Evolutionary conservation across 1,284 basidiomycete genomes (phyloP).

Genomic region (Moesziomyces sp.): DNA sequence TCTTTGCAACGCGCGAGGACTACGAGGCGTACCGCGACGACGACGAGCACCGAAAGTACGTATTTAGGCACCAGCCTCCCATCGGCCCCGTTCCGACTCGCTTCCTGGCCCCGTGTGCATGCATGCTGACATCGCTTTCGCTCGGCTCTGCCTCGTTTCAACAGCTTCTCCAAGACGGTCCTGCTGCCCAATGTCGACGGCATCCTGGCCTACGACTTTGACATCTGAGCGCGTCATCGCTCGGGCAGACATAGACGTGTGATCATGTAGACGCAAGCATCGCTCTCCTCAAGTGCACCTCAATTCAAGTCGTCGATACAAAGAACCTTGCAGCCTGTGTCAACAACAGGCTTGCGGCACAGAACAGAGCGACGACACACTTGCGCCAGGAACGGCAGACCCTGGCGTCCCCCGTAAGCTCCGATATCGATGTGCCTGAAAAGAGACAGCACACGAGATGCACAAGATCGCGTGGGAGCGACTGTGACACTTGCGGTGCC

Average conservation of each 20-base stretch:
- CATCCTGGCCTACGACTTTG: conserved; percentile 62
- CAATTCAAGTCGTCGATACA: background rate
- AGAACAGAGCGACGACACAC: background rate
- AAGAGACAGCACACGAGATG: background rate
- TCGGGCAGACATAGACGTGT: background rate
- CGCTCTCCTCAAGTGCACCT: background rate
- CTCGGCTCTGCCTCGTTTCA: conserved; percentile 1
- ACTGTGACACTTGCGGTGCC: background rate
- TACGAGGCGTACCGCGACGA: conserved; percentile 60
- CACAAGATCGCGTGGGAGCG: background rate
- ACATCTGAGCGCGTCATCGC: conserved; percentile 23
- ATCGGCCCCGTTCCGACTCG: conserved; percentile 8
- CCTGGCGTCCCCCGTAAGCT: background rate
- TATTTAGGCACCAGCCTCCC: conserved; percentile 5
- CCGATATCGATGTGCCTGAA: background rate
- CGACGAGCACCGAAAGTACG: conserved; percentile 62
- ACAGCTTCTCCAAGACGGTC: conserved; percentile 58
- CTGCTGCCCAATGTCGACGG: conserved; percentile 56
- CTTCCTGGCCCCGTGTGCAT: conserved; percentile 1
- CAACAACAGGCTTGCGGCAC: background rate
- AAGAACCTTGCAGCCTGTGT: background rate
- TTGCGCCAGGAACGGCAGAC: background rate
- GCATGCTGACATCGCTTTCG: conserved; percentile 6
- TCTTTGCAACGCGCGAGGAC: conserved; percentile 49
- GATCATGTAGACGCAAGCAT: background rate